Conservation (phyloP, 352 stramenopile species). For the Elongisporangium senticosum region DNA sequence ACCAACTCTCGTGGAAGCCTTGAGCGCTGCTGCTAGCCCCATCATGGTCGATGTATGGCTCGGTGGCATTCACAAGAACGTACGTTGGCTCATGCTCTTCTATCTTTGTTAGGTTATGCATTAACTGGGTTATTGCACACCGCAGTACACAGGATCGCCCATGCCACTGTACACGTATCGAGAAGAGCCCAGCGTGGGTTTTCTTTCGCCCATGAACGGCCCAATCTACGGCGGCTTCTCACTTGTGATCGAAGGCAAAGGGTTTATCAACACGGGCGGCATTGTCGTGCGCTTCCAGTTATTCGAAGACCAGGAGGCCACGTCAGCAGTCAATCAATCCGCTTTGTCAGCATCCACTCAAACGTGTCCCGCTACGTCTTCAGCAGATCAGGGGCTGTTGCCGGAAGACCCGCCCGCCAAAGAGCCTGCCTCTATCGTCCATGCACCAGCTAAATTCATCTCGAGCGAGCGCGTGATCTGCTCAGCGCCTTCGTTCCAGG, state of each 20-base stretch:
- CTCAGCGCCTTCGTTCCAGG: constrained; percentile 39
- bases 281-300: constrained; percentile 62
- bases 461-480: constrained; percentile 41
- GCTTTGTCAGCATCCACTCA: constrained; percentile 1
- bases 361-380: neutral
- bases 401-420: neutral
- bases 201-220: constrained; percentile 59
- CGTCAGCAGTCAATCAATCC: constrained; percentile 5
- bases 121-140: neutral
- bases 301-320: constrained; percentile 17
- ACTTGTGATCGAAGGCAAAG: constrained; percentile 50
- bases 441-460: constrained; percentile 34
- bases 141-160: constrained; percentile 51
- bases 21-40: constrained; percentile 5
- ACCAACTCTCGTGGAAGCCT: constrained; percentile 1
- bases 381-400: constrained; percentile 1
- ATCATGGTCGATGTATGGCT: constrained; percentile 67
- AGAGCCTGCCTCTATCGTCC: constrained; percentile 10
- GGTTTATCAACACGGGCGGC: constrained; percentile 57
- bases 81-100: constrained; percentile 10
- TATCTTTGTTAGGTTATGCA: neutral
- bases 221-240: constrained; percentile 68
- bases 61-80: constrained; percentile 43
- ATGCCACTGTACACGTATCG: constrained; percentile 50
- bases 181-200: constrained; percentile 25